These are phyloP conservation scores for Cladosporium oxysporum DNA, from an alignment of 2,329 filamentous ascomycete species.

Conservation along the genomic window DNA sequence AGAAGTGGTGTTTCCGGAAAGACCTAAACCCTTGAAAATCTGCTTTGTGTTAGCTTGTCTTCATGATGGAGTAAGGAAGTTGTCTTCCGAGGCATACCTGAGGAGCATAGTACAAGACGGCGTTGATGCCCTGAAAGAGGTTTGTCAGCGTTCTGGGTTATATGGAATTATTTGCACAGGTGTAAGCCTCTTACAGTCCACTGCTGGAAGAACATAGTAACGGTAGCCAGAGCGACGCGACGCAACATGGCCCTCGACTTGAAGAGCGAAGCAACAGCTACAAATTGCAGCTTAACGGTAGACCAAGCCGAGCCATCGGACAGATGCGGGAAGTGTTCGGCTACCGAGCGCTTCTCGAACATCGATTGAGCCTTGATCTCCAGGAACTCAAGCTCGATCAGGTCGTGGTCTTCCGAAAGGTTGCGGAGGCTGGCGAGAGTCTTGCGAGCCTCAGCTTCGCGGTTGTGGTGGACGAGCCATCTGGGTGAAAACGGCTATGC, in stretches of 20 bases:
- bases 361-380: conserved; percentile 78
- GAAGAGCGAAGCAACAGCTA: conserved; percentile 67
- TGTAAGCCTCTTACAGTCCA: conserved; percentile 42
- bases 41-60: neutral
- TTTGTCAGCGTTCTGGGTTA: neutral
- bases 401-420: conserved; percentile 62
- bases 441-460: conserved; percentile 66
- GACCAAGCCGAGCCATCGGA: conserved; percentile 62
- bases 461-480: conserved; percentile 70
- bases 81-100: conserved; percentile 24
- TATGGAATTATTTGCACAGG: no score
- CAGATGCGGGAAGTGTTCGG: conserved; percentile 68
- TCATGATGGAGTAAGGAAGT: no score
- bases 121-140: conserved; percentile 40
- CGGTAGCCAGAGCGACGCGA: conserved; percentile 60
- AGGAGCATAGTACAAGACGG: conserved; percentile 52
- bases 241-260: conserved; percentile 66
- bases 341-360: conserved; percentile 72
- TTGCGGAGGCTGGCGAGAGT: conserved; percentile 66
- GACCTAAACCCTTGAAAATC: conserved; percentile 51
- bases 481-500: conserved; percentile 73
- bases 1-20: conserved; percentile 50
- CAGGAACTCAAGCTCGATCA: conserved; percentile 74
- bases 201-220: conserved; percentile 52
- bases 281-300: conserved; percentile 65